Conservation (phyloP, 192 early-diverging fungal species). For the Coemansia sp. region DNA sequence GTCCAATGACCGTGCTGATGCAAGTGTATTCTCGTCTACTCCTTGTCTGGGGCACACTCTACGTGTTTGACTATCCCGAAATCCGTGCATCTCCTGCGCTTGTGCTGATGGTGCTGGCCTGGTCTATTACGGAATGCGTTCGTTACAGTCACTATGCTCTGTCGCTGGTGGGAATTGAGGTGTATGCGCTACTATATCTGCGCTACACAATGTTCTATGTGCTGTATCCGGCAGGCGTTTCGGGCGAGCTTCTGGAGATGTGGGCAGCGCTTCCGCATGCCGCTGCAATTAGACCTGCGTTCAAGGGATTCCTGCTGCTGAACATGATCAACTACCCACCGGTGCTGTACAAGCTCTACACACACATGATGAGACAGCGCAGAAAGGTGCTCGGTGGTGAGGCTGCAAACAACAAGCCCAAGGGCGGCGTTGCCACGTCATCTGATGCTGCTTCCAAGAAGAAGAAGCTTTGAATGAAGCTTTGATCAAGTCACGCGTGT, state of each 20-base stretch:
- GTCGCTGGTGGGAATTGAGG: constrained; percentile 61
- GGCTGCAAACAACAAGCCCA: constrained; percentile 8
- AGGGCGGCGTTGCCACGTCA: not conserved
- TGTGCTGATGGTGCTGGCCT: constrained; percentile 83
- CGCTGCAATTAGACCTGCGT: constrained; percentile 46
- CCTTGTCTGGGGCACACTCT: constrained; percentile 78
- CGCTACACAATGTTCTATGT: constrained; percentile 95
- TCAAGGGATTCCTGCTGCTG: constrained; percentile 60
- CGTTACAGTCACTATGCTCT: constrained; percentile 90
- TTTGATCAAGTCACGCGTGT: constrained; percentile 4
- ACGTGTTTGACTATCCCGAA: constrained; percentile 67
- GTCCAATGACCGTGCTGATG: constrained; percentile 73
- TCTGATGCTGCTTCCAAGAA: constrained; percentile 17
- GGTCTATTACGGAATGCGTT: constrained; percentile 88
- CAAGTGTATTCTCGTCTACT: constrained; percentile 87
- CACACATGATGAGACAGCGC: constrained; percentile 90
- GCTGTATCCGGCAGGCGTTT: constrained; percentile 88
- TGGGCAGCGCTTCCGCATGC: constrained; percentile 68
- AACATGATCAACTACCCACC: constrained; percentile 64
- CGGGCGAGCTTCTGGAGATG: constrained; percentile 76
- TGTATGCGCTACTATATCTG: constrained; percentile 24
- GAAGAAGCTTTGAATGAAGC: constrained; percentile 22
- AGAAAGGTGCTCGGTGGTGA: constrained; percentile 64
- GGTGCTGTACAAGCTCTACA: constrained; percentile 84
- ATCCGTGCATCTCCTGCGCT: constrained; percentile 66